Conservation (phyloP, 129 eudicot genomes). For the Deinandra increscens region DNA sequence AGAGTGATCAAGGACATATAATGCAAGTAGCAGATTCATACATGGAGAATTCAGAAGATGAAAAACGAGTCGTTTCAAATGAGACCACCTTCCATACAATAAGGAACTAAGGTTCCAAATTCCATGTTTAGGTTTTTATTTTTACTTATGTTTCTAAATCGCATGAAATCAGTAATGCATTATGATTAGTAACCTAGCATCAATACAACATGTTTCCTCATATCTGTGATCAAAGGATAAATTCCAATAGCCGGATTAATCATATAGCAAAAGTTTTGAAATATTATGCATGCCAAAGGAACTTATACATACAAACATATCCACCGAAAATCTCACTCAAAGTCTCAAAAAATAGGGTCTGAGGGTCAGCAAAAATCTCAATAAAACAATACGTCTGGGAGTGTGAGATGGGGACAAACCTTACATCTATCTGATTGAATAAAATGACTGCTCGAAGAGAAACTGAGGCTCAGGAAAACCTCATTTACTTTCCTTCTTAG, state of each 20-base stretch:
- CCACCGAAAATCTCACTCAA: too few relatives aligned
- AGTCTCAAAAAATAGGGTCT: too few relatives aligned
- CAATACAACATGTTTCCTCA: background rate
- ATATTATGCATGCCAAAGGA: background rate
- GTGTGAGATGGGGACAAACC: too few relatives aligned
- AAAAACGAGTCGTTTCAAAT: background rate
- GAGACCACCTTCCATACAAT: background rate
- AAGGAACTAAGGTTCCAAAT: background rate
- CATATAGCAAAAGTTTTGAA: background rate
- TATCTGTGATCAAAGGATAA: background rate
- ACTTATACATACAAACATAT: background rate
- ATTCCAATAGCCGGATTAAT: background rate
- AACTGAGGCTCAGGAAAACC: too few relatives aligned
- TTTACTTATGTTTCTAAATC: background rate
- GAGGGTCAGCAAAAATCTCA: too few relatives aligned
- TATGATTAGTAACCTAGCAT: slow-evolving; percentile 2
- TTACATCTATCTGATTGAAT: too few relatives aligned
- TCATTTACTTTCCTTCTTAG: too few relatives aligned
- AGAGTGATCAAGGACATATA: background rate
- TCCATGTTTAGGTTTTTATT: background rate
- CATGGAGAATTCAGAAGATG: background rate
- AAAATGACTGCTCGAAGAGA: too few relatives aligned
- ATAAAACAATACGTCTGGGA: too few relatives aligned
- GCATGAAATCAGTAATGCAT: background rate
- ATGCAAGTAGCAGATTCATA: background rate